Conservation (phyloP, 1,139 yeast species). For the Debaryomycetaceae sp. region DNA sequence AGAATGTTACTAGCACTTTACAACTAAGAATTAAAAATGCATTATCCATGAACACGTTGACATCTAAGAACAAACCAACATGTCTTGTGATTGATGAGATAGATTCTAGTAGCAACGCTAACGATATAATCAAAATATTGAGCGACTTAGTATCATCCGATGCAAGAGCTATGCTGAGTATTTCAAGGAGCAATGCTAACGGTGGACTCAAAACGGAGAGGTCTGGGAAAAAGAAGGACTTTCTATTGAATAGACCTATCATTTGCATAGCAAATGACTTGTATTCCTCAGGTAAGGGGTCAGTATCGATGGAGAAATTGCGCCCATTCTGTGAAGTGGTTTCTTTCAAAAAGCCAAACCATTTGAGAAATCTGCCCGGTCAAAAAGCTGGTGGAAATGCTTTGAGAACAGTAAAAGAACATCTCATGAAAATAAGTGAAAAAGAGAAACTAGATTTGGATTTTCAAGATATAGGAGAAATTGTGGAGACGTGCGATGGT, state of each 20-base stretch:
- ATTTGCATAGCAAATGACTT: slow-evolving; percentile 90
- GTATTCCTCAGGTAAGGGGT: slow-evolving; percentile 40
- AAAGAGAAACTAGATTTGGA: slow-evolving; percentile 32
- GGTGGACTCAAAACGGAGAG: slow-evolving; percentile 18
- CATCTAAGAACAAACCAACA: slow-evolving; percentile 58
- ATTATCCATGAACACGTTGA: slow-evolving; percentile 59
- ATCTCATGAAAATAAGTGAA: slow-evolving; percentile 29
- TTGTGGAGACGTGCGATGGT: slow-evolving; percentile 72
- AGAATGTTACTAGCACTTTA: slow-evolving; percentile 27
- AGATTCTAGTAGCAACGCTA: slow-evolving; percentile 78
- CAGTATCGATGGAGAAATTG: slow-evolving; percentile 60
- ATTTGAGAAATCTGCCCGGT: slow-evolving; percentile 40
- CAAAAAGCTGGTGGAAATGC: slow-evolving; percentile 33
- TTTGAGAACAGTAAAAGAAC: slow-evolving; percentile 38
- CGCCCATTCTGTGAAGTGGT: slow-evolving; percentile 73
- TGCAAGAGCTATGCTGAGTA: slow-evolving; percentile 37
- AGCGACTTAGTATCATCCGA: slow-evolving; percentile 62
- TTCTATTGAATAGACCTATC: slow-evolving; percentile 70
- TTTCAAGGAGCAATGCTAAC: slow-evolving; percentile 8
- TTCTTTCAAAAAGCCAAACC: slow-evolving; percentile 54
- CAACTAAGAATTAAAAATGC: slow-evolving; percentile 62
- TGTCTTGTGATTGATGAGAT: slow-evolving; percentile 86
- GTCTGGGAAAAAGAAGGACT: slow-evolving; percentile 25
- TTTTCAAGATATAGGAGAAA: slow-evolving; percentile 38
- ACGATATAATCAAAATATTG: slow-evolving; percentile 70